Percentiles rank a stretch among this genome's conserved stretches.
phyloP scores from a whole-genome alignment of 495 filamentous ascomycete species.

The Trichoderma reesei region DNA sequence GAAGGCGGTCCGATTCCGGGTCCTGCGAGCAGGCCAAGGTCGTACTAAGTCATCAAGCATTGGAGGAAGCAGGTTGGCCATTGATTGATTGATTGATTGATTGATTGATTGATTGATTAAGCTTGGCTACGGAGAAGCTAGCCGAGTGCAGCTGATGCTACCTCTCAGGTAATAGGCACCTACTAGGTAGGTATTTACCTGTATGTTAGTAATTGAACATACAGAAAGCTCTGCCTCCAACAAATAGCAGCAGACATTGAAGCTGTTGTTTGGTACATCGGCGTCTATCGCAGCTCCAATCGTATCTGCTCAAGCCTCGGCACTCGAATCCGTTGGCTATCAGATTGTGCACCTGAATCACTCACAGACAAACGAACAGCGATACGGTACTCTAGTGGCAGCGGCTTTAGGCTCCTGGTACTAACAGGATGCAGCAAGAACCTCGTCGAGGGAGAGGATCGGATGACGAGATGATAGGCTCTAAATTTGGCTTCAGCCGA shows the following conservation, averaged over 20 bases:
- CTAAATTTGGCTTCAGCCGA: too few species aligned
- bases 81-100: background rate
- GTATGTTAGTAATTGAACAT: too few species aligned
- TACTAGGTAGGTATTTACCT: too few species aligned
- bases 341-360: background rate
- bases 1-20: background rate
- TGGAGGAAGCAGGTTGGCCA: background rate
- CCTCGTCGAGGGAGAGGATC: too few species aligned
- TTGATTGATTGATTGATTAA: background rate
- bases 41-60: background rate
- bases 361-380: background rate
- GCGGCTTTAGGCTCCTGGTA: too few species aligned
- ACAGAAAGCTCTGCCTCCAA: too few species aligned
- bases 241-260: too few species aligned
- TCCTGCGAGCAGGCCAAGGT: background rate
- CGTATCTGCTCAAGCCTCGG: background rate
- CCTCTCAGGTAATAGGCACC: too few species aligned
- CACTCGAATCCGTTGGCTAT: background rate
- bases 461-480: too few species aligned
- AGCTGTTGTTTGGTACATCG: too few species aligned
- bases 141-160: too few species aligned
- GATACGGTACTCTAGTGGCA: background rate
- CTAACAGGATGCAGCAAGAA: background rate
- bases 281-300: background rate
- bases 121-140: too few species aligned